phyloP scores from a whole-genome alignment of 208 protist species.

The Trypanosoma caninum region DNA sequence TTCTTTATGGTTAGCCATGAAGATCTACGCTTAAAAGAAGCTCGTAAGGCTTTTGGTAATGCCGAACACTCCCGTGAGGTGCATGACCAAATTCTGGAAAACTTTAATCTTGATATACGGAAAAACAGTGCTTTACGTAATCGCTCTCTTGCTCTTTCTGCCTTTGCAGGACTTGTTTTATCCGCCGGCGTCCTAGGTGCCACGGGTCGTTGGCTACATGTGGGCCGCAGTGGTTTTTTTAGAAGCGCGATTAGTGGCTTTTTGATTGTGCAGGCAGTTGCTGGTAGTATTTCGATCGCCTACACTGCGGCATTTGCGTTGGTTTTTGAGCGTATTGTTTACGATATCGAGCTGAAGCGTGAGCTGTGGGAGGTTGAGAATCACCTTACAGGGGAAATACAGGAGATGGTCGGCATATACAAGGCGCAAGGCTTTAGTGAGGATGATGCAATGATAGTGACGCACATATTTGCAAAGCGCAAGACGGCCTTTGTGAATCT shows the following conservation, averaged over 20 bases:
- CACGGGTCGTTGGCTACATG: conserved; percentile 4
- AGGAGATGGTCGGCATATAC: conserved; percentile 94
- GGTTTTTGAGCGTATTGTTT: conserved; percentile 64
- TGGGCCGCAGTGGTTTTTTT: background rate
- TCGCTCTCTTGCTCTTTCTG: conserved; percentile 55
- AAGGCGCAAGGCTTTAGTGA: conserved; percentile 80
- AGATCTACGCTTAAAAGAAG: conserved; percentile 39
- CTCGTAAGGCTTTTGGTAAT: conserved; percentile 65
- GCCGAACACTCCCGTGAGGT: conserved; percentile 50
- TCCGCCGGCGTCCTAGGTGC: conserved; percentile 41
- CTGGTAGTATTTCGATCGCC: conserved; percentile 39
- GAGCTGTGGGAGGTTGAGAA: conserved; percentile 95
- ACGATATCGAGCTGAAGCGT: conserved; percentile 84
- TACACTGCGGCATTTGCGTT: conserved; percentile 48
- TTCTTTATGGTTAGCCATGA: conserved; percentile 30
- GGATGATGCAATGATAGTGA: conserved; percentile 83
- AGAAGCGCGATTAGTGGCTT: conserved; percentile 16
- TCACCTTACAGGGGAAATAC: conserved; percentile 83
- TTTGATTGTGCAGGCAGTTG: conserved; percentile 32
- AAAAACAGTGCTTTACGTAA: conserved; percentile 82
- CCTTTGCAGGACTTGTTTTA: conserved; percentile 40
- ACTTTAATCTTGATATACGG: conserved; percentile 84
- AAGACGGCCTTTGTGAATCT: conserved; percentile 85
- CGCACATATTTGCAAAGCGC: conserved; percentile 85
- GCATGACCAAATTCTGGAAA: conserved; percentile 70